Conservation (phyloP, 1,139 yeast species). For the Suhomyces bolitotheri region DNA sequence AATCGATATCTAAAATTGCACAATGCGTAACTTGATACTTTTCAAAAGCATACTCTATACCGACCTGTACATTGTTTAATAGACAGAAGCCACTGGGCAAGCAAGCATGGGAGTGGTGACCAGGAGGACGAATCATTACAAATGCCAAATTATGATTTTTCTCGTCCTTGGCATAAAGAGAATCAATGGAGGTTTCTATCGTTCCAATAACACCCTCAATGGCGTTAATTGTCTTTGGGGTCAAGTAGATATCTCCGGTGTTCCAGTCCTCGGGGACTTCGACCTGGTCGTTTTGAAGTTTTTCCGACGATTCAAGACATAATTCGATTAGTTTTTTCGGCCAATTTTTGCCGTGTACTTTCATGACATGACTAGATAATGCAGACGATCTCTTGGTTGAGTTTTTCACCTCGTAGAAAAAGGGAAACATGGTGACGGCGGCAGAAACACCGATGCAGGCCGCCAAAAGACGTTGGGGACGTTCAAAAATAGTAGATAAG, state of each 20-base stretch:
- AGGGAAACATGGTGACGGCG: slow-evolving; percentile 71
- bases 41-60: slow-evolving; percentile 74
- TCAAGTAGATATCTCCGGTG: slow-evolving; percentile 77
- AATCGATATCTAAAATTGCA: slow-evolving; percentile 78
- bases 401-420: slow-evolving; percentile 53
- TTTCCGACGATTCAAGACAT: slow-evolving; percentile 59
- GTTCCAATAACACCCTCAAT: slow-evolving; percentile 81
- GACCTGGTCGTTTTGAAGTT: slow-evolving; percentile 53
- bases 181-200: slow-evolving; percentile 70
- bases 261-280: slow-evolving; percentile 87
- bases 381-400: slow-evolving; percentile 51
- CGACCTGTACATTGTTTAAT: slow-evolving; percentile 79
- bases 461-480: slow-evolving; percentile 80
- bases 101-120: slow-evolving; percentile 87
- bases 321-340: slow-evolving; percentile 59
- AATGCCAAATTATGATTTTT: slow-evolving; percentile 58
- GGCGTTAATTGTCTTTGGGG: slow-evolving; percentile 68
- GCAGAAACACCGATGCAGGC: slow-evolving; percentile 77
- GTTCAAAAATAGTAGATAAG: slow-evolving; percentile 70
- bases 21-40: slow-evolving; percentile 73
- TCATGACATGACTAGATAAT: slow-evolving; percentile 58
- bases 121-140: slow-evolving; percentile 79
- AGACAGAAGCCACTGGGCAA: slow-evolving; percentile 87
- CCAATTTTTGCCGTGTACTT: slow-evolving; percentile 79
- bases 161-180: slow-evolving; percentile 15